Evolutionary conservation across 768 basidiomycete genomes (phyloP).

Genomic region (Boletus sp.): DNA sequence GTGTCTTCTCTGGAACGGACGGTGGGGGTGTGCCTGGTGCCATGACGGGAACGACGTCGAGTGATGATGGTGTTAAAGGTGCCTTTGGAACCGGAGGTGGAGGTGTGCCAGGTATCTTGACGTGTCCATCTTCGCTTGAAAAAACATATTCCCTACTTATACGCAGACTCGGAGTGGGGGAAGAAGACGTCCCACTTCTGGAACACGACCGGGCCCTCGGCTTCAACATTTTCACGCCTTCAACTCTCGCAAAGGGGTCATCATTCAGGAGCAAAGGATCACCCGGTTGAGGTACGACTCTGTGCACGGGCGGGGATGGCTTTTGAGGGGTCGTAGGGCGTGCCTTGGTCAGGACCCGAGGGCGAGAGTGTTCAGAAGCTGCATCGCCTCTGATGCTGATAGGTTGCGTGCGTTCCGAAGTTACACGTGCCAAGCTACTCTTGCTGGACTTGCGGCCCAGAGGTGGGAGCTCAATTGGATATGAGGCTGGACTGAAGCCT

Average conservation of each 20-base stretch:
- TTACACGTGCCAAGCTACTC: constrained; percentile 2
- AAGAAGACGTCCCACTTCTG: background rate
- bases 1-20: background rate
- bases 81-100: background rate
- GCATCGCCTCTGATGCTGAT: constrained; percentile 8
- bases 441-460: constrained; percentile 18
- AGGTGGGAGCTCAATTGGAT: constrained; percentile 15
- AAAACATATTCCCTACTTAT: constrained; percentile 5
- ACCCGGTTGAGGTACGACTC: constrained; percentile 10
- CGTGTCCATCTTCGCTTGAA: constrained; percentile 11
- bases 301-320: constrained; percentile 12
- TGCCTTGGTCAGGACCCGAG: constrained; percentile 31
- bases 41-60: background rate
- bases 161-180: background rate
- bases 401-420: constrained; percentile 12
- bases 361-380: constrained; percentile 16
- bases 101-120: background rate
- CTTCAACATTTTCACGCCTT: constrained; percentile 51
- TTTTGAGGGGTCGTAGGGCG: constrained; percentile 35
- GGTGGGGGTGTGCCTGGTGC: background rate
- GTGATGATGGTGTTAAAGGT: background rate
- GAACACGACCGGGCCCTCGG: constrained; percentile 8
- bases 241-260: constrained; percentile 51
- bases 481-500: background rate
- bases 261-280: constrained; percentile 30